Base-by-base conservation (phyloP, 208 protist species). In the Trypanosomatidae sp. region DNA sequence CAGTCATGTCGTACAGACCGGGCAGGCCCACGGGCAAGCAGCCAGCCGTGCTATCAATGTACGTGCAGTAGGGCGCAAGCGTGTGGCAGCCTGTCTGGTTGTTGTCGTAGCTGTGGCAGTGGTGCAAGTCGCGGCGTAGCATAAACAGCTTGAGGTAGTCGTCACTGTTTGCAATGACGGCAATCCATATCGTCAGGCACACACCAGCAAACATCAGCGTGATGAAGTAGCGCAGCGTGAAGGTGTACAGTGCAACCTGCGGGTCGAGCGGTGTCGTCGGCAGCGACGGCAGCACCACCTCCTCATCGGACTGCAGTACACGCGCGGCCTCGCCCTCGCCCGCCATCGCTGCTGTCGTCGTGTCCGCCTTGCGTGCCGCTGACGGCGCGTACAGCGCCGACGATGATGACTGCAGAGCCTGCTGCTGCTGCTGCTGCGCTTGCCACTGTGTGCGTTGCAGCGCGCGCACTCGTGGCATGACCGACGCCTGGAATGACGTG, bases 1-100 rank as follows among this genome's bases (percentile, higher is more conserved):
- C 56, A 7, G 78, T 82, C 33, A 92, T 49, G 46, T 92, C 78
- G 58, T 84, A 88, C n/a, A 92, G 48, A 21, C 78, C 83, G 27
- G 45, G 69, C 40, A 85, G 49, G 8, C 61, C 58, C 15, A 78
- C 75, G 0, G 77, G 64, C 10, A 35, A 28, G 42, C 82, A 91
- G 30, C 61, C 67, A 3, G 54, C 43, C 6, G 54, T 53, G 13
- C 56, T 51, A n/a, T 50, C 19, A 3, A 49, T 33, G 46, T 67
- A 87, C 4, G 22, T 33, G 54, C 81, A 91, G 43, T 71, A 83
- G 26, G 81, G 81, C 40, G 43, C 49, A 11, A 58, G 64, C 23
- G 32, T 33, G 18, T 68, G 33, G 45, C 81, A 91, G 5, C 32
- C 62, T 0, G 70, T 81, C 39, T 64, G 30, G 43, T 87, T 87